These are phyloP conservation scores for Penicillium tannophilum DNA, from an alignment of 495 filamentous ascomycete species.

Conservation along the genomic window DNA sequence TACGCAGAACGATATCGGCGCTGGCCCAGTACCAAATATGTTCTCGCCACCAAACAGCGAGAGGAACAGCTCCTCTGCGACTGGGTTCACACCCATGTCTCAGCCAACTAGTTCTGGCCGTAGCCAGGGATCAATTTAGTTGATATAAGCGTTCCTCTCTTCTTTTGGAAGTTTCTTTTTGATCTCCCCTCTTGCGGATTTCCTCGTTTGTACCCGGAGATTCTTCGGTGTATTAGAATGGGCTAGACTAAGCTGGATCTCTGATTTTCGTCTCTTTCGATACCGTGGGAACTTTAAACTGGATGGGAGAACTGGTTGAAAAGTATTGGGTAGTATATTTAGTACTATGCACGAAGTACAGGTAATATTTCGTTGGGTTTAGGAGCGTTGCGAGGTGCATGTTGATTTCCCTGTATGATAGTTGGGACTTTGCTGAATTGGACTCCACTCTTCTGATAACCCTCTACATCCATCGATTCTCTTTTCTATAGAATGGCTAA, in stretches of 20 bases:
- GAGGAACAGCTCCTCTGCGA: slow-evolving; percentile 15
- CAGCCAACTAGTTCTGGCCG: slow-evolving; percentile 13
- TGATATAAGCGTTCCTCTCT: not conserved
- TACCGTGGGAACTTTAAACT: not conserved
- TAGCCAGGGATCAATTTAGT: slow-evolving; percentile 13
- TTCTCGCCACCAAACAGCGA: slow-evolving; percentile 24
- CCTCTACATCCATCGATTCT: not conserved
- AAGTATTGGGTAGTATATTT: not conserved
- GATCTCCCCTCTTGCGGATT: not conserved
- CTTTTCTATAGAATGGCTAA: not conserved
- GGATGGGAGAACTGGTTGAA: not conserved
- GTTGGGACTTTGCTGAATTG: not conserved
- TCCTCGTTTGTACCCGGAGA: not conserved
- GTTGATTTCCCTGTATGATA: not conserved
- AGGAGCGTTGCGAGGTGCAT: not conserved
- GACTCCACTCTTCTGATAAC: not conserved
- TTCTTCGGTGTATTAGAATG: not conserved
- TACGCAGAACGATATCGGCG: slow-evolving; percentile 9
- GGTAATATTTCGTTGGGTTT: not conserved
- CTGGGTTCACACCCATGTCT: slow-evolving; percentile 24
- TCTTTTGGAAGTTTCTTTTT: not conserved
- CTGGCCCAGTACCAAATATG: slow-evolving; percentile 18
- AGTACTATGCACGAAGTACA: not conserved
- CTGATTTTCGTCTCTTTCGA: not conserved
- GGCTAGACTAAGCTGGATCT: not conserved